Evolutionary conservation across 116 monocot genomes (phyloP).

Genomic region (Trichopus zeylanicus): DNA sequence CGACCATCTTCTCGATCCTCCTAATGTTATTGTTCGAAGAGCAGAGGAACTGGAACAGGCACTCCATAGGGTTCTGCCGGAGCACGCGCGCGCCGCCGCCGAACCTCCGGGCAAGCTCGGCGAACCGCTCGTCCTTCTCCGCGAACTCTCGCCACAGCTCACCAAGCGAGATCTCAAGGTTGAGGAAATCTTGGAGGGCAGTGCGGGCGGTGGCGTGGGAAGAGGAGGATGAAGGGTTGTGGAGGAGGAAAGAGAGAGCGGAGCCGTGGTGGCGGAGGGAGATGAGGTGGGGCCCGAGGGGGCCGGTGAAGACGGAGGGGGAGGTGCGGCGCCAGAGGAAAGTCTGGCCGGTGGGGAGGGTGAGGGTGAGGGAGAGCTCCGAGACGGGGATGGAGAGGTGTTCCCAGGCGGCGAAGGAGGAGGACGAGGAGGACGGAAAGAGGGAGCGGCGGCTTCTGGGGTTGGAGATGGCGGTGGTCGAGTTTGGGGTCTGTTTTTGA

Average conservation of each 20-base stretch:
- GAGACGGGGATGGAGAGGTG: conserved; percentile 39
- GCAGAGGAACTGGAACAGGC: conserved; percentile 89
- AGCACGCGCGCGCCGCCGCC: conserved; percentile 79
- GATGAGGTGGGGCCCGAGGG: conserved; percentile 63
- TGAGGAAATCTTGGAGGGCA: conserved; percentile 66
- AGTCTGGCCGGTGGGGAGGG: conserved; percentile 86
- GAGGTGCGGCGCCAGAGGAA: conserved; percentile 81
- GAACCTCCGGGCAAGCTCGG: conserved; percentile 42
- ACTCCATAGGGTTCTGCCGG: conserved; percentile 90
- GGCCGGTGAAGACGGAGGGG: conserved; percentile 59
- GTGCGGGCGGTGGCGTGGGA: conserved; percentile 12
- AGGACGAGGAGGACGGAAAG: conserved; percentile 2
- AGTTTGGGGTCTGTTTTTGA: conserved; percentile 4
- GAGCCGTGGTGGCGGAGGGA: conserved; percentile 47
- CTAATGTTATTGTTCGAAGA: conserved; percentile 90
- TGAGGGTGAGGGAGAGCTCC: conserved; percentile 78
- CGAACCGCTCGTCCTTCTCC: conserved; percentile 48
- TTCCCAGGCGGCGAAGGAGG: conserved; percentile 21
- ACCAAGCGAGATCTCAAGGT: conserved; percentile 46
- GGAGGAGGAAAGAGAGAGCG: conserved; percentile 44
- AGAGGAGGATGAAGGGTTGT: conserved; percentile 8
- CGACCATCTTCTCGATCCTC: conserved; percentile 92
- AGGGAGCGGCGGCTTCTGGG: conserved; percentile 20
- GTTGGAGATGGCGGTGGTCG: conserved; percentile 2
- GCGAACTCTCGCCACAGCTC: conserved; percentile 66